Evolutionary conservation across 1,139 yeast genomes (phyloP).

Genomic region (Kurtzmaniella quercitrusa): DNA sequence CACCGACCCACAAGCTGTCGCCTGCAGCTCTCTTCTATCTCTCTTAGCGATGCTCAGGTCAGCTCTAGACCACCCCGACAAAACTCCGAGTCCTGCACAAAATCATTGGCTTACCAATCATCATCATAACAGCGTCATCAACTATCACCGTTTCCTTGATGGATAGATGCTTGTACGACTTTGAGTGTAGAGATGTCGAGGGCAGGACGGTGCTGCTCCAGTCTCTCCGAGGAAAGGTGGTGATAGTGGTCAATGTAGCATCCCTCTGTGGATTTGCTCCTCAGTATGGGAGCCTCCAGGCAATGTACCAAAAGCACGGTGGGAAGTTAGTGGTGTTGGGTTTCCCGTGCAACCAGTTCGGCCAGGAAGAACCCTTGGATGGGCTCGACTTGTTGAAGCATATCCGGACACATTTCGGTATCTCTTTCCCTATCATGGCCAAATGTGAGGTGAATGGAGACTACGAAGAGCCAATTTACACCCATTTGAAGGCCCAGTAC

Average conservation of each 20-base stretch:
- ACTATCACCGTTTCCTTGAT: not conserved
- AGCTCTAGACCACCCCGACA: too few species aligned
- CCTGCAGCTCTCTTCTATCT: too few species aligned
- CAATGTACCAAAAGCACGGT: constrained; percentile 27
- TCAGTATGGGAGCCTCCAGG: constrained; percentile 34
- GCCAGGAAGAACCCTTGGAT: constrained; percentile 79
- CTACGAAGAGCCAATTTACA: constrained; percentile 24
- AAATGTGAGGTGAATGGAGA: constrained; percentile 37
- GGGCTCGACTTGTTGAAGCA: constrained; percentile 37
- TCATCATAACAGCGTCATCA: too few species aligned
- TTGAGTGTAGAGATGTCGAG: constrained; percentile 13
- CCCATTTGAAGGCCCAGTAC: constrained; percentile 23
- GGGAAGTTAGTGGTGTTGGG: constrained; percentile 34
- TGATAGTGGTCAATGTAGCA: constrained; percentile 43
- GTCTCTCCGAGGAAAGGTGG: constrained; percentile 27
- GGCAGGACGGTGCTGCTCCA: constrained; percentile 15
- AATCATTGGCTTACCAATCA: too few species aligned
- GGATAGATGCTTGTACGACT: constrained; percentile 15
- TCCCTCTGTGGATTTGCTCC: constrained; percentile 43
- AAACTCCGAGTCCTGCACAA: too few species aligned
- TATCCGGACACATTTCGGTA: constrained; percentile 63
- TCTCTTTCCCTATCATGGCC: constrained; percentile 35
- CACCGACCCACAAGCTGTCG: too few species aligned
- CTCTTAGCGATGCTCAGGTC: too few species aligned
- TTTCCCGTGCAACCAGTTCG: constrained; percentile 49